Evolutionary conservation across 2,329 filamentous ascomycete genomes (phyloP).

Genomic region (Epichloe typhina): DNA sequence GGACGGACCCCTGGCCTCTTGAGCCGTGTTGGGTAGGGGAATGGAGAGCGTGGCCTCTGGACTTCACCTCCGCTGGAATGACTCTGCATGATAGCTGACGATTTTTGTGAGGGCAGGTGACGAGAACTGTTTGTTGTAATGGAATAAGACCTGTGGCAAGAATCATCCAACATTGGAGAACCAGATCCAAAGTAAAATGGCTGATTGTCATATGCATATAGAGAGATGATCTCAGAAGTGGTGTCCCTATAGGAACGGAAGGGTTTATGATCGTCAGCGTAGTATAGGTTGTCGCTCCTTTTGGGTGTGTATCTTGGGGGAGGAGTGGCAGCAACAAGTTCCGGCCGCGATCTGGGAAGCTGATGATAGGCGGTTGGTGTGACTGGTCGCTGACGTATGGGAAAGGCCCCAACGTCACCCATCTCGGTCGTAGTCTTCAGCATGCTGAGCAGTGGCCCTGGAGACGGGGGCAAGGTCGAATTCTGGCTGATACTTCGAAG

Average conservation of each 20-base stretch:
- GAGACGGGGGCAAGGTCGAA: constrained; percentile 29
- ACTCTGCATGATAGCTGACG: constrained; percentile 34
- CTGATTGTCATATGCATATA: constrained; percentile 39
- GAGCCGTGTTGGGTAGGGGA: constrained; percentile 43
- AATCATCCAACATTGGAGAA: constrained; percentile 30
- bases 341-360: constrained; percentile 15
- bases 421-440: constrained; percentile 53
- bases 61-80: constrained; percentile 27
- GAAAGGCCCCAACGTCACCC: constrained; percentile 50
- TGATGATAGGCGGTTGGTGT: constrained; percentile 17
- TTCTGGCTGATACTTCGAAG: constrained; percentile 32
- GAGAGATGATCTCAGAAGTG: constrained; percentile 41
- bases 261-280: constrained; percentile 28
- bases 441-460: constrained; percentile 49
- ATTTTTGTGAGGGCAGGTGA: constrained; percentile 32
- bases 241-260: constrained; percentile 38
- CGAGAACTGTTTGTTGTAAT: constrained; percentile 38
- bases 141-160: constrained; percentile 39
- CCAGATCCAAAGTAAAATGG: constrained; percentile 29
- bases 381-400: constrained; percentile 26
- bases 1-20: constrained; percentile 39
- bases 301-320: constrained; percentile 15
- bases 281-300: constrained; percentile 18
- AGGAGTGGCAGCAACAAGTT: constrained; percentile 17
- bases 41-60: constrained; percentile 44